Evolutionary conservation across 208 protist genomes (phyloP).

Genomic region (Sergeia podlipaevii): DNA sequence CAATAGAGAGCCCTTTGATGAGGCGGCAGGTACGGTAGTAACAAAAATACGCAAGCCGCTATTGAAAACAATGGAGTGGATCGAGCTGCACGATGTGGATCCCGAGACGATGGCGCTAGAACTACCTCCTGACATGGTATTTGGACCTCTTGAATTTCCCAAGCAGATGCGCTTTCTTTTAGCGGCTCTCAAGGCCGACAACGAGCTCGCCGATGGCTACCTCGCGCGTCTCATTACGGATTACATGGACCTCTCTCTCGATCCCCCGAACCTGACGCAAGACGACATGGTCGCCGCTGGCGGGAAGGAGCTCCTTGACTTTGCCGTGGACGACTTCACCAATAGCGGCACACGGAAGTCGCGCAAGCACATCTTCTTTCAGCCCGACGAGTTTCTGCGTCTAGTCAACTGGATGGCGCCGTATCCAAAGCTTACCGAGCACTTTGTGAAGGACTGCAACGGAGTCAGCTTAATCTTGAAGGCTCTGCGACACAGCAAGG

Average conservation of each 20-base stretch:
- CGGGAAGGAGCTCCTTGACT: slow-evolving; percentile 68
- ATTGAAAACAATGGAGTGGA: slow-evolving; percentile 84
- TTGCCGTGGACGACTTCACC: slow-evolving; percentile 81
- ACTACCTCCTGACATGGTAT: slow-evolving; percentile 85
- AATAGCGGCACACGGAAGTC: slow-evolving; percentile 34
- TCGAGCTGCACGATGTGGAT: slow-evolving; percentile 87
- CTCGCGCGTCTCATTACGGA: slow-evolving; percentile 82
- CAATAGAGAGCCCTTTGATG: slow-evolving; percentile 88
- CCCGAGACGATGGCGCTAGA: slow-evolving; percentile 86
- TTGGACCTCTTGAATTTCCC: slow-evolving; percentile 80
- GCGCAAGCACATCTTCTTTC: slow-evolving; percentile 86
- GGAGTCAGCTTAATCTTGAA: slow-evolving; percentile 74
- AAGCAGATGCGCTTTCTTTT: slow-evolving; percentile 90
- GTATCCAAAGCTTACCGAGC: slow-evolving; percentile 62
- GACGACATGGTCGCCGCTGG: slow-evolving; percentile 58
- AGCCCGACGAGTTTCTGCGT: slow-evolving; percentile 80
- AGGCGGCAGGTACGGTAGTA: slow-evolving; percentile 65
- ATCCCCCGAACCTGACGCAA: slow-evolving; percentile 62
- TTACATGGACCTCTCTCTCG: slow-evolving; percentile 86
- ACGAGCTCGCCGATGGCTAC: slow-evolving; percentile 88
- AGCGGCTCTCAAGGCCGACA: slow-evolving; percentile 79
- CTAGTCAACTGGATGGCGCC: slow-evolving; percentile 74
- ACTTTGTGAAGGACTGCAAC: slow-evolving; percentile 69
- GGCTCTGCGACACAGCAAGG: slow-evolving; percentile 61
- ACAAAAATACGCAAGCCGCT: slow-evolving; percentile 78